phyloP scores from a whole-genome alignment of 1,284 basidiomycete genomes.

The Trametes pubescens region DNA sequence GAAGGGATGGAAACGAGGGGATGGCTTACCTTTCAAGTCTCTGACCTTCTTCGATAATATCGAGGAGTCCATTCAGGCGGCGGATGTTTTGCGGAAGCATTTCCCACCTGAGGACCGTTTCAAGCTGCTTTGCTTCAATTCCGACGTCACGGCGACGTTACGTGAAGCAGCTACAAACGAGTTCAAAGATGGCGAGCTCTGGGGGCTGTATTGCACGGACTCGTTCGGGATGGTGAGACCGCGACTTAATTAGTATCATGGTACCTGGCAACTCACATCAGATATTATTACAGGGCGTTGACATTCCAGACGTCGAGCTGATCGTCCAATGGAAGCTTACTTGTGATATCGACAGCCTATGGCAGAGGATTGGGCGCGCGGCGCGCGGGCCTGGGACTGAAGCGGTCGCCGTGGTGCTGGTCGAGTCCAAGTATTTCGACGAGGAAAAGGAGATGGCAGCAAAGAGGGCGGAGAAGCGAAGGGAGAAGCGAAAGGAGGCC shows the following conservation, averaged over 20 bases:
- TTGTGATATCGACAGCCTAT: slow-evolving; percentile 24
- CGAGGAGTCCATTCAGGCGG: slow-evolving; percentile 38
- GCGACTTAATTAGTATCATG: too few relatives aligned
- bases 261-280: not conserved
- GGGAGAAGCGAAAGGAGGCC: slow-evolving; percentile 1
- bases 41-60: slow-evolving; percentile 44
- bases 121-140: slow-evolving; percentile 43
- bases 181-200: slow-evolving; percentile 25
- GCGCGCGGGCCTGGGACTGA: slow-evolving; percentile 15
- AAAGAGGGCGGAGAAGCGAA: slow-evolving; percentile 9
- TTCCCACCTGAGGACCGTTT: slow-evolving; percentile 31
- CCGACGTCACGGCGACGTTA: slow-evolving; percentile 39
- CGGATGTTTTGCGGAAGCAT: slow-evolving; percentile 25
- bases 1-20: too few relatives aligned
- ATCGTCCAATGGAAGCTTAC: slow-evolving; percentile 43
- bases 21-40: slow-evolving; percentile 34
- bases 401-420: slow-evolving; percentile 27
- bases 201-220: slow-evolving; percentile 39
- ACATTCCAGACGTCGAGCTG: slow-evolving; percentile 43
- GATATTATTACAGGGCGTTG: slow-evolving; percentile 41
- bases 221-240: slow-evolving; percentile 46
- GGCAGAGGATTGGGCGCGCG: slow-evolving; percentile 35
- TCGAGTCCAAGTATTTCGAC: slow-evolving; percentile 28
- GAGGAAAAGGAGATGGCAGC: slow-evolving; percentile 9
- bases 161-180: slow-evolving; percentile 29